Evolutionary conservation across 805 yeast species (phyloP), one percentile per base, ranked within the genome.

Genomic region (Zygoascus ofunaensis): DNA sequence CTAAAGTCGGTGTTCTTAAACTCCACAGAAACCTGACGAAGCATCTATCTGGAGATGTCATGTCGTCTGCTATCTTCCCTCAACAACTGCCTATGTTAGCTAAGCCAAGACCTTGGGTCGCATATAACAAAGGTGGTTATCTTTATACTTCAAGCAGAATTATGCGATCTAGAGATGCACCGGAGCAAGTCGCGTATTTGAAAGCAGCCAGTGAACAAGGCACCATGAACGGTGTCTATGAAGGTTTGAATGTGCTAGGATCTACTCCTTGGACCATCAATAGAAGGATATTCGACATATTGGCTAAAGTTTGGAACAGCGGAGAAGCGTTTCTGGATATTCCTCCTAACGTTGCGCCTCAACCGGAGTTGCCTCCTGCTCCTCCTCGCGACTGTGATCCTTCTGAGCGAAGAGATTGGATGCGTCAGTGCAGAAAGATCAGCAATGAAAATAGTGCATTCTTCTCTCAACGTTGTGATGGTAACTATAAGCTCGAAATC

Each of bases 201-300:
- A 81, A 78, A 55, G 92, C 94, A 0, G 95, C 96, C 2, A 76
- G 87, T 7, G 79, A 77, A 23, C 71, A 80, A 22, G 76, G 79
- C 7, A 76, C 75, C 40, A 65, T 92, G 48, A 77, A 76, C 34
- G 64, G 70, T 12, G 82, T 92, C 14, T 83, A 80, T 56, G 73
- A 76, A 41, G 97, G 97, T 3, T 69, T 89, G 48, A 87, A 87
- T 58, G 90, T 83, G 12, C 65, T 90, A 44, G 97, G 97, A 5
- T 66, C 71, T 34, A 84, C 97, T 2, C 73, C 95, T 0, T 92
- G 98, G 98, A 83, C 97, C 1, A 80, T 92, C 28, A 92, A 92
- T 60, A 74, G 77, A 42, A 69, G 67, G 20, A 68, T 92, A 4
- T 79, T 86, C 50, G 72, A 78, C 28, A 71, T 84, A 3, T 72